These are phyloP conservation scores for Galerina sulciceps DNA, from an alignment of 768 basidiomycete species.

Conservation along the genomic window DNA sequence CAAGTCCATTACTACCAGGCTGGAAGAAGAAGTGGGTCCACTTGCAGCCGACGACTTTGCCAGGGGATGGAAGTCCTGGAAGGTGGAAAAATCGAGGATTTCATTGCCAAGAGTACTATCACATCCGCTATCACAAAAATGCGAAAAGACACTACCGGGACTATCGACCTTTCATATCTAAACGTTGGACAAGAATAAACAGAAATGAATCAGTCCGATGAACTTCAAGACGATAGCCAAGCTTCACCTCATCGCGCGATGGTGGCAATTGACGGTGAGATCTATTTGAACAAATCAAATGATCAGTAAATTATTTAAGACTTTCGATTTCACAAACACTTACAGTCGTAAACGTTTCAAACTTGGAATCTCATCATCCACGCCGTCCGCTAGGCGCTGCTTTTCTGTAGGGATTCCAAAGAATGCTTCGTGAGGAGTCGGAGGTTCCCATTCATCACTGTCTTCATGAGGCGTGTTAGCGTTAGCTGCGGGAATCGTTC, in stretches of 20 bases:
- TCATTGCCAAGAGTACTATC: constrained; percentile 1
- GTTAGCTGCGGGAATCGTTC: too few relatives aligned
- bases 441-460: background rate
- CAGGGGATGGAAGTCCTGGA: background rate
- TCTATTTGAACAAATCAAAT: background rate
- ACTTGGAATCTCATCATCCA: background rate
- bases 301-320: background rate
- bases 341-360: background rate
- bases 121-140: background rate
- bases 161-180: background rate
- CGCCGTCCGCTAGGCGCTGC: background rate
- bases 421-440: background rate
- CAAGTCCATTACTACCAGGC: constrained; percentile 11
- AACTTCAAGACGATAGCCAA: background rate
- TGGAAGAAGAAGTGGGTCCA: constrained; percentile 7
- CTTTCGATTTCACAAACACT: background rate
- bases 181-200: background rate
- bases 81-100: constrained; percentile 13
- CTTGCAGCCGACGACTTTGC: constrained; percentile 9
- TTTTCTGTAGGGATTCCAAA: background rate
- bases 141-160: background rate
- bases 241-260: background rate
- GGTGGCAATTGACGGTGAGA: constrained; percentile 7
- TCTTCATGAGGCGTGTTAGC: too few relatives aligned
- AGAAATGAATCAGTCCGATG: background rate